These are phyloP conservation scores for Arthonia radiata DNA, from an alignment of 495 filamentous ascomycete species.

Conservation along the genomic window DNA sequence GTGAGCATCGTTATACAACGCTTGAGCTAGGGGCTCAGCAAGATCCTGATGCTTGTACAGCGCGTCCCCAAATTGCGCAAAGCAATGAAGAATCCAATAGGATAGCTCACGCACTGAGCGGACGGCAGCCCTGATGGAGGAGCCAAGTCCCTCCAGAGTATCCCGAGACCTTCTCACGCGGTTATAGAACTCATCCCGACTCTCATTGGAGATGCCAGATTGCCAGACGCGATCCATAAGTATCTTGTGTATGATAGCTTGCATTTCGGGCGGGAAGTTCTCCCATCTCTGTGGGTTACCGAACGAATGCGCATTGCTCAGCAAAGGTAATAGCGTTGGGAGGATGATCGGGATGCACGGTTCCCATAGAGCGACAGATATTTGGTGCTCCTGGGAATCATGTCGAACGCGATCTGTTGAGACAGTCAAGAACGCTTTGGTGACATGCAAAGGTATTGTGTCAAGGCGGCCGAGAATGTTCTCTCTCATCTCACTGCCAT, in stretches of 20 bases:
- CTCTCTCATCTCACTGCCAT: slow-evolving; percentile 53
- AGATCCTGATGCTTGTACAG: slow-evolving; percentile 80
- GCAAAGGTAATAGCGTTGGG: slow-evolving; percentile 48
- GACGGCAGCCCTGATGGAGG: slow-evolving; percentile 68
- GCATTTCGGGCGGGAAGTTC: slow-evolving; percentile 52
- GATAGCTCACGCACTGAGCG: slow-evolving; percentile 74
- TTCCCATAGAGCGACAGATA: slow-evolving; percentile 57
- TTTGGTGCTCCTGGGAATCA: slow-evolving; percentile 35
- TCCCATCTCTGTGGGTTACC: slow-evolving; percentile 72
- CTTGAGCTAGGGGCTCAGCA: slow-evolving; percentile 57
- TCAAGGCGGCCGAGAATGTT: slow-evolving; percentile 50
- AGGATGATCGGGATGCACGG: slow-evolving; percentile 60
- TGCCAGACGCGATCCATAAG: slow-evolving; percentile 97
- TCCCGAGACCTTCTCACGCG: slow-evolving; percentile 65
- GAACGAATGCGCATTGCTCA: slow-evolving; percentile 73
- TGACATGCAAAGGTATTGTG: slow-evolving; percentile 59
- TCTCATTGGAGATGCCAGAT: slow-evolving; percentile 84
- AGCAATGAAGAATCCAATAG: slow-evolving; percentile 81
- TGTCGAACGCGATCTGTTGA: slow-evolving; percentile 73
- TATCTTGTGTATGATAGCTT: slow-evolving; percentile 49
- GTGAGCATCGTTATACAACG: slow-evolving; percentile 61
- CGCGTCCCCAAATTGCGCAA: slow-evolving; percentile 62
- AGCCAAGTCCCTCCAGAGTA: slow-evolving; percentile 82
- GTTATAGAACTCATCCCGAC: slow-evolving; percentile 87
- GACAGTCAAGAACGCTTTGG: slow-evolving; percentile 69